These are phyloP conservation scores for Lachancea dasiensis DNA, from an alignment of 805 yeast species.

Conservation along the genomic window DNA sequence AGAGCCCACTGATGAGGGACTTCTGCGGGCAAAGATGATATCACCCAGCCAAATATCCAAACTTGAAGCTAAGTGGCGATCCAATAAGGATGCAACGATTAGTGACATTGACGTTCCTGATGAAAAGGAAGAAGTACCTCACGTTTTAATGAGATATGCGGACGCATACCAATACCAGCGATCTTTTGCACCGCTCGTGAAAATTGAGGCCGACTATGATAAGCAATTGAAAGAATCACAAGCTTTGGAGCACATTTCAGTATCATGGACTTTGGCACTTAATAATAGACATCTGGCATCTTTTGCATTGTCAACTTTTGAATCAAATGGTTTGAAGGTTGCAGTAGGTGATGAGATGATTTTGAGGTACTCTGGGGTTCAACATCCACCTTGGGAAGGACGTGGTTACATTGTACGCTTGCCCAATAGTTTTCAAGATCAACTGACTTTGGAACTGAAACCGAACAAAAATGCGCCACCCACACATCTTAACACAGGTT, in stretches of 20 bases:
- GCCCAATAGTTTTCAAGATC: constrained; percentile 62
- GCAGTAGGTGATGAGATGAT: constrained; percentile 83
- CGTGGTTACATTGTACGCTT: constrained; percentile 64
- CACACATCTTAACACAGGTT: constrained; percentile 53
- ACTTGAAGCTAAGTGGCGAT: constrained; percentile 78
- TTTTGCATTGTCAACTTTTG: constrained; percentile 63
- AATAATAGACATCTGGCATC: constrained; percentile 63
- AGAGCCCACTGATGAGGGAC: constrained; percentile 59
- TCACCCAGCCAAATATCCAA: constrained; percentile 59
- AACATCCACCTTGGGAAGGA: constrained; percentile 63
- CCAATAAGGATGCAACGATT: constrained; percentile 64
- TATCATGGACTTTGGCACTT: constrained; percentile 66
- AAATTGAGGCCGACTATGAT: constrained; percentile 78
- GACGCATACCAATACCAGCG: constrained; percentile 85
- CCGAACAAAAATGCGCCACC: constrained; percentile 41
- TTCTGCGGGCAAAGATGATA: constrained; percentile 48
- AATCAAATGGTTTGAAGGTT: constrained; percentile 56
- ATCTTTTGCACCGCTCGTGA: constrained; percentile 75
- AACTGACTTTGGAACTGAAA: constrained; percentile 63
- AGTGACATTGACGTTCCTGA: constrained; percentile 53
- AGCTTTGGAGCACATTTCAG: constrained; percentile 63
- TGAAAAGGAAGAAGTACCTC: constrained; percentile 55
- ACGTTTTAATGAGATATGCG: constrained; percentile 67
- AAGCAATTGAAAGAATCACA: constrained; percentile 68
- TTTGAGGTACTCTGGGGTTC: constrained; percentile 54